Conservation (phyloP, 192 early-diverging fungal species). For the Gaertneriomyces sp. region DNA sequence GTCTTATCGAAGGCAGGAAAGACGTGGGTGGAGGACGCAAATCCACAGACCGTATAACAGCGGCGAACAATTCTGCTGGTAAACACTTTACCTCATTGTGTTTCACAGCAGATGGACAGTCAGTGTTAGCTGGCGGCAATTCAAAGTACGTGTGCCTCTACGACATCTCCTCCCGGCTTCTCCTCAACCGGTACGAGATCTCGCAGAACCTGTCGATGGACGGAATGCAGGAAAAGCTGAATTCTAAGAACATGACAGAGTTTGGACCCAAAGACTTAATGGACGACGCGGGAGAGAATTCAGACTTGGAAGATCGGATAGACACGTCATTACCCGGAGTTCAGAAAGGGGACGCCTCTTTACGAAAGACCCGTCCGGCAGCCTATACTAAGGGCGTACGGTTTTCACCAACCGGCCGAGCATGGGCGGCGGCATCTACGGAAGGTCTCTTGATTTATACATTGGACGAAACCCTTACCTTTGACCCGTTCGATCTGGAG, state of each 20-base stretch:
- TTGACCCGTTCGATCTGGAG: constrained; percentile 98
- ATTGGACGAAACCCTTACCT: constrained; percentile 84
- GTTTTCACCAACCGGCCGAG: constrained; percentile 91
- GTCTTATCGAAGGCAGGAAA: constrained; percentile 83
- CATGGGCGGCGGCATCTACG: constrained; percentile 94
- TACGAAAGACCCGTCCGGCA: constrained; percentile 72
- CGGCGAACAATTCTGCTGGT: constrained; percentile 75
- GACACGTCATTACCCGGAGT: constrained; percentile 87
- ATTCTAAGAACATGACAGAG: constrained; percentile 90
- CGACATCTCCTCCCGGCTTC: constrained; percentile 65
- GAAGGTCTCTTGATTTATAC: constrained; percentile 95
- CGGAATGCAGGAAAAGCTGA: constrained; percentile 85
- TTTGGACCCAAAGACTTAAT: constrained; percentile 82
- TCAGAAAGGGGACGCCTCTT: constrained; percentile 75
- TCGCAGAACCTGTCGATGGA: constrained; percentile 91
- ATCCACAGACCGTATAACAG: constrained; percentile 69
- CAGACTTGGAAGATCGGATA: constrained; percentile 79
- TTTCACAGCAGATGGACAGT: constrained; percentile 91
- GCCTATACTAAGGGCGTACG: constrained; percentile 79
- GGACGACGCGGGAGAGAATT: constrained; percentile 75
- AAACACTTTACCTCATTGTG: constrained; percentile 90
- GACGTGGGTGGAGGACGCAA: constrained; percentile 90
- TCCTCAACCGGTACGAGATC: constrained; percentile 89
- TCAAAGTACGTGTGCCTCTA: constrained; percentile 96
- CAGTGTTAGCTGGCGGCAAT: constrained; percentile 91